Percentiles rank a stretch among this genome's conserved stretches.
phyloP scores from a whole-genome alignment of 805 yeast species.

The Teunomyces gatunensis region DNA sequence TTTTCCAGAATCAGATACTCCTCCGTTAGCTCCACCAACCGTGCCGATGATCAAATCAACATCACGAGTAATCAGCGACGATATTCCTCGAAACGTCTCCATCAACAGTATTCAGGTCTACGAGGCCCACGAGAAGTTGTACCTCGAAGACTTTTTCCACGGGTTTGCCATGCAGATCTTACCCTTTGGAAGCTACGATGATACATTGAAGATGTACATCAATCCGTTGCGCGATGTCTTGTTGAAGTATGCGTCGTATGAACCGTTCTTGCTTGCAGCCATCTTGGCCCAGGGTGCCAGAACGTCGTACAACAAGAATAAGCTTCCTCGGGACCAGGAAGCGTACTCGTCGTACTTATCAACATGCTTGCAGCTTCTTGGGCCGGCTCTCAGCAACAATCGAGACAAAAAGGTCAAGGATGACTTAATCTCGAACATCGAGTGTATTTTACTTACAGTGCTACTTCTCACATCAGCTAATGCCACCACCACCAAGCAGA shows the following conservation, averaged over 20 bases:
- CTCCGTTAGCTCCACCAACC: neutral
- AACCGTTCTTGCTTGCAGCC: slow-evolving; percentile 63
- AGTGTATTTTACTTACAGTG: slow-evolving; percentile 63
- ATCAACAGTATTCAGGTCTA: slow-evolving; percentile 26
- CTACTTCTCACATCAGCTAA: slow-evolving; percentile 63
- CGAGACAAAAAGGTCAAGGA: slow-evolving; percentile 15
- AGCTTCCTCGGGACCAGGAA: slow-evolving; percentile 53
- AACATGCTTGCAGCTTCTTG: slow-evolving; percentile 56
- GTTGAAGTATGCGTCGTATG: slow-evolving; percentile 55
- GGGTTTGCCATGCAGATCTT: slow-evolving; percentile 37
- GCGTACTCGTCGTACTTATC: slow-evolving; percentile 64
- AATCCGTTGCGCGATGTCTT: slow-evolving; percentile 64
- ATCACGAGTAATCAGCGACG: slow-evolving; percentile 1
- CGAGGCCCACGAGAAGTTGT: slow-evolving; percentile 27
- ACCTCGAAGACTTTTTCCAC: slow-evolving; percentile 37
- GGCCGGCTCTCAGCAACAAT: slow-evolving; percentile 36
- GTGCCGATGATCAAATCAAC: neutral
- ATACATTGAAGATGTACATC: slow-evolving; percentile 19
- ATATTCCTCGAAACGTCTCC: slow-evolving; percentile 28
- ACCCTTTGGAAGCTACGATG: slow-evolving; percentile 38
- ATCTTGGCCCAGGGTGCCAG: slow-evolving; percentile 74
- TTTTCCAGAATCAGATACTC: neutral
- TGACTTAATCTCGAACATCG: slow-evolving; percentile 48
- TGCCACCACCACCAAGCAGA: slow-evolving; percentile 50
- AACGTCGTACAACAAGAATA: slow-evolving; percentile 43